These are phyloP conservation scores for Oryza officinalis DNA, from an alignment of 176 grass and related monocot genomes.

Conservation along the genomic window DNA sequence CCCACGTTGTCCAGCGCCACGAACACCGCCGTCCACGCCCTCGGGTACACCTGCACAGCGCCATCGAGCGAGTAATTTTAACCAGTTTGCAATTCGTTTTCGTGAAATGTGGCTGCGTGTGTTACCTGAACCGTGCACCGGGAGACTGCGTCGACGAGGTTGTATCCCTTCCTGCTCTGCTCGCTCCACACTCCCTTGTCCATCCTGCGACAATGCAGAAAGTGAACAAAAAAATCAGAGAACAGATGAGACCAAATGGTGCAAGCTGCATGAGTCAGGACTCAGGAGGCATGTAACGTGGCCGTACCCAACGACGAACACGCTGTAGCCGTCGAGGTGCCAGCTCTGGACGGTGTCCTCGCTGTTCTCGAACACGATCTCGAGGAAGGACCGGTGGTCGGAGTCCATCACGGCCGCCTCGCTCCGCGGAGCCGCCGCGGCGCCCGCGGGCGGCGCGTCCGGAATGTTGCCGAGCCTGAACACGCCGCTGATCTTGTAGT, in stretches of 20 bases:
- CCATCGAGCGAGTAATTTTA: background rate
- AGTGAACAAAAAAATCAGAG: too few species aligned
- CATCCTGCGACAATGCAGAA: conserved; percentile 48
- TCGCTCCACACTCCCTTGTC: conserved; percentile 66
- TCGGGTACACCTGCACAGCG: conserved; percentile 61
- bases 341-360: conserved; percentile 71
- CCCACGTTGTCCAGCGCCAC: conserved; percentile 75
- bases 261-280: background rate
- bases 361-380: conserved; percentile 77
- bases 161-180: conserved; percentile 65
- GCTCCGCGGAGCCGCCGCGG: background rate
- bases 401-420: conserved; percentile 78
- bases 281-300: background rate
- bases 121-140: conserved; percentile 79
- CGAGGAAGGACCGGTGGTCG: conserved; percentile 67
- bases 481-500: conserved; percentile 76
- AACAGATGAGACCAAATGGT: background rate
- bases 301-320: conserved; percentile 80
- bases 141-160: conserved; percentile 73
- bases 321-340: conserved; percentile 83
- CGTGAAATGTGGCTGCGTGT: background rate
- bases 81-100: background rate
- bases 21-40: conserved; percentile 64
- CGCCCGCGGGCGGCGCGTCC: conserved; percentile 35
- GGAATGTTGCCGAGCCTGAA: conserved; percentile 60